A percentile compares a stretch with the other conserved stretches of the same genome.
Conservation (phyloP, 352 stramenopile genomes). For the Globisporangium canariense region DNA sequence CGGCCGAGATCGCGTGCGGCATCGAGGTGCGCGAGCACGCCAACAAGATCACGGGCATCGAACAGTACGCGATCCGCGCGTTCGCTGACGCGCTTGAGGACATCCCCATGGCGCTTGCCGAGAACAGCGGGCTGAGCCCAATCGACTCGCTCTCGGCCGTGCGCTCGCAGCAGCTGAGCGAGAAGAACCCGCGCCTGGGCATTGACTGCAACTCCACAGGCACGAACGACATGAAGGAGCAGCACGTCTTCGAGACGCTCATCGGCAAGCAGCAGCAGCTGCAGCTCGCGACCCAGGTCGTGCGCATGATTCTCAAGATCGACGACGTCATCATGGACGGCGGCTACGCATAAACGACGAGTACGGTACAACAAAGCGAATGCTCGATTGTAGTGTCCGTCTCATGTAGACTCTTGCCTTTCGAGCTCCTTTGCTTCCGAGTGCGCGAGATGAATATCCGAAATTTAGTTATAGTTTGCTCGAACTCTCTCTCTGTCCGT, state of each 20-base stretch:
- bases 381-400: not conserved
- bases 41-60: constrained; percentile 80
- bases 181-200: constrained; percentile 95
- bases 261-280: constrained; percentile 99
- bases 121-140: constrained; percentile 97
- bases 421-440: constrained; percentile 3
- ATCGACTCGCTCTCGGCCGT: constrained; percentile 98
- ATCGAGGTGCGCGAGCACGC: constrained; percentile 91
- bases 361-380: not conserved
- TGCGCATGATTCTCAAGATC: constrained; percentile 99
- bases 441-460: constrained; percentile 13
- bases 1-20: constrained; percentile 97
- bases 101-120: constrained; percentile 98
- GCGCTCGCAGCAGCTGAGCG: constrained; percentile 92
- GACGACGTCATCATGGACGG: constrained; percentile 98
- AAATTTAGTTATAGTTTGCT: constrained; percentile 18
- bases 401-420: not conserved
- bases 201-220: constrained; percentile 95
- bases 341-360: constrained; percentile 68
- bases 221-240: constrained; percentile 97
- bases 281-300: constrained; percentile 98
- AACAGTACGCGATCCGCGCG: constrained; percentile 97
- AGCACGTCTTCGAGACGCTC: constrained; percentile 99
- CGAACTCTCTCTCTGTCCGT: not conserved
- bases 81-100: constrained; percentile 99